Base-by-base conservation (phyloP, 306 rosid species). In the Morella rubra region DNA sequence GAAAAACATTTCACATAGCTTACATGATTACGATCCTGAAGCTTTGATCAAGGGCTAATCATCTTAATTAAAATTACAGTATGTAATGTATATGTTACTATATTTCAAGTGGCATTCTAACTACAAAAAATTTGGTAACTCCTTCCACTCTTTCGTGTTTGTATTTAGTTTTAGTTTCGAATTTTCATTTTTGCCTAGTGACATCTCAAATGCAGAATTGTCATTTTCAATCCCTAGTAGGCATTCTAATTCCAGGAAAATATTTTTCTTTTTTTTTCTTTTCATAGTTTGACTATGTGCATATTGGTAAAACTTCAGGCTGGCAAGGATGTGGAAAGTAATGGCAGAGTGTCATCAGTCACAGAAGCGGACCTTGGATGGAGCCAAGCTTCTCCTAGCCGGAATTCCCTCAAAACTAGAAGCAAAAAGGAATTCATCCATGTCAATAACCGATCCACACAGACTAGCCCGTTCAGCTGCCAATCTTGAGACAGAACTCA, bases 281-380 rank as follows among this genome's bases (percentile, higher is more conserved):
- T 24, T 32, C 32, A 27, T 58, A 20, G 4, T n/a, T 49, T 65
- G 71, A 65, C 24, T 3, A 18, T 49, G 11, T 44, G 46, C 8
- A 16, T 37, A 65, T 16, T 65, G 71, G 46, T 42, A 27, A 60
- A 76, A 74, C 69, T 60, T 59, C 89, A 95, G 99, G 87, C 80
- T 89, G 69, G 91, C 91, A 67, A 87, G 88, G 87, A 90, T 95
- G 97, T 95, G 99, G 99, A 95, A 88, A 82, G 96, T 88, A 81
- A 95, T 92, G 97, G 96, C 92, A 69, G 91, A 85, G 86, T 87
- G 97, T 61, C 97, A 95, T 80, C 88, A 84, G 50, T 79, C 84
- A 69, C n/a, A 95, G 80, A 91, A 86, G 85, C 85, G 77, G 74
- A 89, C 90, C n/a, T 81, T 91, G 60, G 96, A 90, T 16, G 97